These are phyloP conservation scores for Obba rivulosa DNA, from an alignment of 768 basidiomycete genomes.

Conservation along the genomic window DNA sequence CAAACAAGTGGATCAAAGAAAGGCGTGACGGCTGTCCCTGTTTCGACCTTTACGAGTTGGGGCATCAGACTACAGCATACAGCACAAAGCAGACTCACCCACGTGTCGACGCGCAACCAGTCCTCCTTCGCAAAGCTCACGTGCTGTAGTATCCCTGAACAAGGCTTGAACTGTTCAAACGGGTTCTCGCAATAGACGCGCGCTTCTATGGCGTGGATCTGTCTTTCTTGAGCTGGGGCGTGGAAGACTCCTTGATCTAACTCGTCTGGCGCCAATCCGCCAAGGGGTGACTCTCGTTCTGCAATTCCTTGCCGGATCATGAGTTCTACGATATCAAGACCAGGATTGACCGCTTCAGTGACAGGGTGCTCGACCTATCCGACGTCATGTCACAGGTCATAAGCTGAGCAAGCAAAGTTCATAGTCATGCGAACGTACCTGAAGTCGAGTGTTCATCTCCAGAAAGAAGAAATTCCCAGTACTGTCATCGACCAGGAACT, in stretches of 20 bases:
- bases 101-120: slow-evolving; percentile 60
- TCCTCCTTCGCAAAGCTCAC: slow-evolving; percentile 37
- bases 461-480: slow-evolving; percentile 58
- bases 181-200: slow-evolving; percentile 64
- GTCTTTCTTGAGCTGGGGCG: slow-evolving; percentile 4
- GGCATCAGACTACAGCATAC: not conserved
- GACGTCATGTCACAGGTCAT: too few species aligned
- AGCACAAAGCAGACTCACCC: slow-evolving; percentile 33
- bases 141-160: slow-evolving; percentile 56
- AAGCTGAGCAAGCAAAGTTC: slow-evolving; percentile 7
- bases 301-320: slow-evolving; percentile 57
- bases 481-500: slow-evolving; percentile 55
- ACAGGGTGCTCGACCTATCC: slow-evolving; percentile 63
- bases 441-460: slow-evolving; percentile 68
- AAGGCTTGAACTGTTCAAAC: slow-evolving; percentile 47
- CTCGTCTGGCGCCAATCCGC: slow-evolving; percentile 16
- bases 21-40: slow-evolving; percentile 45
- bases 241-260: slow-evolving; percentile 36
- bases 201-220: slow-evolving; percentile 45
- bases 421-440: slow-evolving; percentile 36
- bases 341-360: slow-evolving; percentile 49
- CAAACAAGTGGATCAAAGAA: slow-evolving; percentile 55
- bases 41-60: slow-evolving; percentile 17
- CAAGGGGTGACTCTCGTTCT: slow-evolving; percentile 22
- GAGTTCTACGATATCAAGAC: slow-evolving; percentile 56